Evolutionary conservation across 768 basidiomycete species (phyloP).

Genomic region (Trametes cingulata): DNA sequence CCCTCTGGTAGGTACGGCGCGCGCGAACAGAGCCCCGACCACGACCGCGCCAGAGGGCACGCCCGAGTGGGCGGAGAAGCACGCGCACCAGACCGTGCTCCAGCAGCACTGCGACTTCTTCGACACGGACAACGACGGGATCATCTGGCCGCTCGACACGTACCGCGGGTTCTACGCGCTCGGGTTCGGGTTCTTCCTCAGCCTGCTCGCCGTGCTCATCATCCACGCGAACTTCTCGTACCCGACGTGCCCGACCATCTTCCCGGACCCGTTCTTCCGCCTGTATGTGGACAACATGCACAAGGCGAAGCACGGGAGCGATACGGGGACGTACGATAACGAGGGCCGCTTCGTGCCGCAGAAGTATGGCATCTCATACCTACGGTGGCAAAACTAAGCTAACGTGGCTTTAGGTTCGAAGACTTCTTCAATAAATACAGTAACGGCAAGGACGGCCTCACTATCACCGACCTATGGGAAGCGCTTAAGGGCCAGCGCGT

Average conservation of each 20-base stretch:
- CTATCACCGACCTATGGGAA: conserved; percentile 31
- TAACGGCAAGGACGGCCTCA: conserved; percentile 26
- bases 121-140: conserved; percentile 42
- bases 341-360: conserved; percentile 44
- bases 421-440: conserved; percentile 45
- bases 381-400: neutral
- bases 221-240: conserved; percentile 40
- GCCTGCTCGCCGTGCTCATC: conserved; percentile 36
- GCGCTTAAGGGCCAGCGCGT: conserved; percentile 39
- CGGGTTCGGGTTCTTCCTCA: conserved; percentile 42
- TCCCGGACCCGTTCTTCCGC: conserved; percentile 46
- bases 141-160: conserved; percentile 48
- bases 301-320: conserved; percentile 44
- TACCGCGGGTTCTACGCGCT: conserved; percentile 43
- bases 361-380: conserved; percentile 19
- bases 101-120: conserved; percentile 45
- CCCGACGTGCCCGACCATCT: conserved; percentile 28
- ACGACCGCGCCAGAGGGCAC: conserved; percentile 21
- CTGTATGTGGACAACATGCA: conserved; percentile 39
- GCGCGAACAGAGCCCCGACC: conserved; percentile 23
- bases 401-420: conserved; percentile 33
- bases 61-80: conserved; percentile 20
- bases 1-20: conserved; percentile 26
- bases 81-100: conserved; percentile 36
- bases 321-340: conserved; percentile 43